These are phyloP conservation scores for Marasmius sp. DNA, from an alignment of 1,284 basidiomycete genomes.

Conservation along the genomic window DNA sequence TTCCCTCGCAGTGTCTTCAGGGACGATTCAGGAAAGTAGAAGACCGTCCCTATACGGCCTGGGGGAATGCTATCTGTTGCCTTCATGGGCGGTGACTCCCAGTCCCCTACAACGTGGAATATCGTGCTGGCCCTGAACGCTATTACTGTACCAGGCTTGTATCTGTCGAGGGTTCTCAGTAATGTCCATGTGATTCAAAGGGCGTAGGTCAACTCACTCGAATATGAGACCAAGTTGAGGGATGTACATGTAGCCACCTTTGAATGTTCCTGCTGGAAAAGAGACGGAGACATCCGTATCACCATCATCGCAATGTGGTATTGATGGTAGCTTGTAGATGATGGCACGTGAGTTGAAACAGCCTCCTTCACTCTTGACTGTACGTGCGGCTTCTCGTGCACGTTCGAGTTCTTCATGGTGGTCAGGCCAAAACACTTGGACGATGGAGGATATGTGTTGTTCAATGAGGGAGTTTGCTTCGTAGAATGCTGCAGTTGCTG, in stretches of 20 bases:
- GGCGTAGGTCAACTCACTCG: not conserved
- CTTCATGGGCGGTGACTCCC: not conserved
- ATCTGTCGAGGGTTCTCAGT: too few relatives aligned
- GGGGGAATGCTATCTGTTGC: not conserved
- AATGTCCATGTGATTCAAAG: not conserved
- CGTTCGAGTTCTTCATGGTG: not conserved
- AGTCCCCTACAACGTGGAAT: not conserved
- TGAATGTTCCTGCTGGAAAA: not conserved
- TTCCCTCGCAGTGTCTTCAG: not conserved
- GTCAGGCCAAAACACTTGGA: not conserved
- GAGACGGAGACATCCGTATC: not conserved
- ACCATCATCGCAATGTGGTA: not conserved
- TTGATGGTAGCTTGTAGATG: not conserved
- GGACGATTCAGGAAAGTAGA: not conserved
- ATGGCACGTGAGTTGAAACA: not conserved
- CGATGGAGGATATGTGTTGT: not conserved
- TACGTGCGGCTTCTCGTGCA: not conserved
- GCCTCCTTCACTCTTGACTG: not conserved
- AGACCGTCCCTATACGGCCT: not conserved
- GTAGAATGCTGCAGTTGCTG: not conserved
- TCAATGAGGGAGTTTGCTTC: not conserved
- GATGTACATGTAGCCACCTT: not conserved
- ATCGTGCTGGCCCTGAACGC: not conserved
- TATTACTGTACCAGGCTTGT: not conserved
- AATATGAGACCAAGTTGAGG: not conserved